Percentiles rank a stretch among this genome's conserved stretches.
phyloP scores from a whole-genome alignment of 2,329 filamentous ascomycete species.

The Elsinoe fawcettii region DNA sequence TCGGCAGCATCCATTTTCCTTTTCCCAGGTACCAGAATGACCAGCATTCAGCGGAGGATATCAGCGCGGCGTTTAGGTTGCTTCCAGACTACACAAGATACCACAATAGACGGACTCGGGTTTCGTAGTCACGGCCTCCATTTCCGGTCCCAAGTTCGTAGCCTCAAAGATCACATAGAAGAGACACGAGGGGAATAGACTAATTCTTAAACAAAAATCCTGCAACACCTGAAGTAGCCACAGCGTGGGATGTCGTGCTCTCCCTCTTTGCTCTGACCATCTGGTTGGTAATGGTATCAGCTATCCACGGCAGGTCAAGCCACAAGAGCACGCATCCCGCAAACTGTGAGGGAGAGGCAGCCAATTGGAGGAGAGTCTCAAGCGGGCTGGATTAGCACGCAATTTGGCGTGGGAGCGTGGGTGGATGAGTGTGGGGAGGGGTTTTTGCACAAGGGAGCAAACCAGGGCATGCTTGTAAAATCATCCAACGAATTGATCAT shows the following conservation, averaged over 20 bases:
- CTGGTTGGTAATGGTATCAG: constrained; percentile 7
- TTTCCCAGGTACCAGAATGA: not conserved
- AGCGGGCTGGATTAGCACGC: constrained; percentile 5
- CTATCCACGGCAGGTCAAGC: not conserved
- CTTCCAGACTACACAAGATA: not conserved
- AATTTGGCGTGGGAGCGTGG: constrained; percentile 4
- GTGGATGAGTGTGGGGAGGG: not conserved
- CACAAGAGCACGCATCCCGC: not conserved
- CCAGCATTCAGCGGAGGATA: not conserved
- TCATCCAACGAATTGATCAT: not conserved
- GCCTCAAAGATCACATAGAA: not conserved
- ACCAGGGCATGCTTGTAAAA: not conserved
- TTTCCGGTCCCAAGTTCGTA: not conserved
- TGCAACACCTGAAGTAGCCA: not conserved
- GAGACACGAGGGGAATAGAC: not conserved
- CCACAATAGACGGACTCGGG: constrained; percentile 1
- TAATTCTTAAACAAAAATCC: not conserved
- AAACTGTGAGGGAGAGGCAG: not conserved
- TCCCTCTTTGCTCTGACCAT: not conserved
- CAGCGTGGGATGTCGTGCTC: constrained; percentile 10
- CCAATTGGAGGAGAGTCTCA: not conserved
- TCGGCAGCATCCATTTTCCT: not conserved
- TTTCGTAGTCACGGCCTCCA: not conserved
- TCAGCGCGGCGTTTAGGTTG: constrained; percentile 6
- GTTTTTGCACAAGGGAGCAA: not conserved